Conservation (phyloP, 164 flowering plant genomes). For the Sextonia rubra region DNA sequence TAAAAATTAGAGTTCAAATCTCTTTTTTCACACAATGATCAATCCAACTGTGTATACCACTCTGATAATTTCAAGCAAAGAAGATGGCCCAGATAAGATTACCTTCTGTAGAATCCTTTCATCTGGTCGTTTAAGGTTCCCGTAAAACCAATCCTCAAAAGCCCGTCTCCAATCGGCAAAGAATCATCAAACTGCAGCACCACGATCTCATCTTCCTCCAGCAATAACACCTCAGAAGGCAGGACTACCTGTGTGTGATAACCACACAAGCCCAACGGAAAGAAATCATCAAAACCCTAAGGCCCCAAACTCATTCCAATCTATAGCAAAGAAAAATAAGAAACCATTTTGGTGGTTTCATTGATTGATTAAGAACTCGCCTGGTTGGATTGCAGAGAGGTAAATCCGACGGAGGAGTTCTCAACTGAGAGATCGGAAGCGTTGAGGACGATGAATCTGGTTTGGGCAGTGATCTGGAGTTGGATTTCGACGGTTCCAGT, state of each 20-base stretch:
- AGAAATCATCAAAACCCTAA: constrained; percentile 26
- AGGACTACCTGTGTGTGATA: constrained; percentile 6
- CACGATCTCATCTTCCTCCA: constrained; percentile 54
- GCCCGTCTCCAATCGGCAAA: constrained; percentile 36
- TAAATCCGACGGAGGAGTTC: constrained; percentile 25
- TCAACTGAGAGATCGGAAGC: constrained; percentile 47
- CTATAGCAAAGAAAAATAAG: too few relatives aligned
- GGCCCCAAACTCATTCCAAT: too few relatives aligned
- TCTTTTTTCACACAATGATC: too few relatives aligned
- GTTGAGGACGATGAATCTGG: constrained; percentile 60
- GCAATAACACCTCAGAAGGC: constrained; percentile 33
- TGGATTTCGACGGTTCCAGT: constrained; percentile 42
- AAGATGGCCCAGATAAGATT: neutral
- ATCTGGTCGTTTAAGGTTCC: constrained; percentile 81
- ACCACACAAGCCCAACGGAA: too few relatives aligned
- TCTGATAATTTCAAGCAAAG: neutral
- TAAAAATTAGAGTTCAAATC: too few relatives aligned
- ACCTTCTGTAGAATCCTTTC: constrained; percentile 97
- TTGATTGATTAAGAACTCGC: neutral
- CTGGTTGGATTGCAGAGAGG: neutral
- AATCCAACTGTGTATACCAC: too few relatives aligned
- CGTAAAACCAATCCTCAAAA: constrained; percentile 37
- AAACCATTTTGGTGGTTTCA: neutral
- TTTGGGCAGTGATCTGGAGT: constrained; percentile 32
- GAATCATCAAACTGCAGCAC: constrained; percentile 39